Percentiles rank a stretch among this genome's conserved stretches.
Conservation (phyloP, 352 stramenopile species). For the Phytophthora pisi region DNA sequence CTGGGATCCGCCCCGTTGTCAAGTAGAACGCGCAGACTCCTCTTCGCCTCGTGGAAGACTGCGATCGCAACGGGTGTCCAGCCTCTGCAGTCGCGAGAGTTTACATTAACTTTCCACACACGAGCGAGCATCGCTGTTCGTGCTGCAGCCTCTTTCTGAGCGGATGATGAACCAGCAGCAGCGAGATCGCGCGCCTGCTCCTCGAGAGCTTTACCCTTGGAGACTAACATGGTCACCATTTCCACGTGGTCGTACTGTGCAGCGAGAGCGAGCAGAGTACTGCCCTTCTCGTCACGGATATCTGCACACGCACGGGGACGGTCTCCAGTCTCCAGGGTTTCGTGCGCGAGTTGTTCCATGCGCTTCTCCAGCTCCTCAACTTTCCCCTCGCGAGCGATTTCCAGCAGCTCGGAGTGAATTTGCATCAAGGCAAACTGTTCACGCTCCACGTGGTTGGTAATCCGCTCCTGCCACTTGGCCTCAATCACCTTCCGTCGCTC, state of each 20-base stretch:
- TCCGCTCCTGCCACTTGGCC: slow-evolving; percentile 82
- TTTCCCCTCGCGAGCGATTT: slow-evolving; percentile 52
- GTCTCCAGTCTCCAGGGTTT: slow-evolving; percentile 64
- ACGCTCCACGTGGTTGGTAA: slow-evolving; percentile 85
- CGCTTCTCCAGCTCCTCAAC: slow-evolving; percentile 52
- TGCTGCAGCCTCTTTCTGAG: slow-evolving; percentile 35
- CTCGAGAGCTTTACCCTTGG: slow-evolving; percentile 58
- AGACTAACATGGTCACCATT: slow-evolving; percentile 63
- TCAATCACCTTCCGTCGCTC: slow-evolving; percentile 71
- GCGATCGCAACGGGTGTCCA: slow-evolving; percentile 88
- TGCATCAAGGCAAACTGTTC: slow-evolving; percentile 84
- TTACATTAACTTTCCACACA: slow-evolving; percentile 71
- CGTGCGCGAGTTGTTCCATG: slow-evolving; percentile 76
- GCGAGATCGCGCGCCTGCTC: slow-evolving; percentile 34
- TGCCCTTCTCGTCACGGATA: slow-evolving; percentile 80
- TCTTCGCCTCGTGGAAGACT: slow-evolving; percentile 89
- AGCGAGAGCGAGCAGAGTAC: slow-evolving; percentile 76
- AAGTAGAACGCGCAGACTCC: slow-evolving; percentile 67
- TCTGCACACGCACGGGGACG: slow-evolving; percentile 70
- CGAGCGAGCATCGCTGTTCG: slow-evolving; percentile 47
- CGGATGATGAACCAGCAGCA: slow-evolving; percentile 19
- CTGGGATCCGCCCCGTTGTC: slow-evolving; percentile 81
- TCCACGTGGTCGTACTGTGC: slow-evolving; percentile 72
- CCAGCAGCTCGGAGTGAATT: slow-evolving; percentile 81
- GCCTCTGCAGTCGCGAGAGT: slow-evolving; percentile 78